Evolutionary conservation across 202 grass and related monocot species (phyloP).

Genomic region (Digitaria exilis): DNA sequence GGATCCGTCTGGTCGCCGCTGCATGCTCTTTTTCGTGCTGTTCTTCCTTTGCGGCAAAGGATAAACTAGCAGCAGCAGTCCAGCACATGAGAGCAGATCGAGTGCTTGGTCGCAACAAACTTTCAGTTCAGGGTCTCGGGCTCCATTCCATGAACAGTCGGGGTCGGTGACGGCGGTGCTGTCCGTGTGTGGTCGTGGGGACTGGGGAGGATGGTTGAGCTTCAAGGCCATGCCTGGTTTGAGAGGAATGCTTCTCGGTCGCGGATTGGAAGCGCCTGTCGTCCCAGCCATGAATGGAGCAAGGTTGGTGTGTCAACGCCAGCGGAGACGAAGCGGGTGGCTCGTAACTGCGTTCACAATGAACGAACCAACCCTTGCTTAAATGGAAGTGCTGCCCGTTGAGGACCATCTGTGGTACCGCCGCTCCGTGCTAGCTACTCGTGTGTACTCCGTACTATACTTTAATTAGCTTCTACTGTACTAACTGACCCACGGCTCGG

Average conservation of each 20-base stretch:
- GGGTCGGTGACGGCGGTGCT: not conserved
- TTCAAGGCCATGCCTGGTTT: not conserved
- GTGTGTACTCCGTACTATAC: not conserved
- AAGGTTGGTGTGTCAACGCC: not conserved
- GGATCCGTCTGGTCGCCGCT: not conserved
- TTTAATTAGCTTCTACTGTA: not conserved
- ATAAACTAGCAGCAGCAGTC: not conserved
- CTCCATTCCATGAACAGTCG: constrained; percentile 25
- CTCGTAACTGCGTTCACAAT: constrained; percentile 37
- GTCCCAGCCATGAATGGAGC: not conserved
- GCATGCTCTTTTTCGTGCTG: not conserved
- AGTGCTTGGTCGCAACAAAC: constrained; percentile 28
- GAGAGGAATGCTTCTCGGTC: not conserved
- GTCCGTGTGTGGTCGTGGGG: not conserved
- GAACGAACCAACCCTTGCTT: not conserved
- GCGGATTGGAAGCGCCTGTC: not conserved
- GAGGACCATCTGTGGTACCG: not conserved
- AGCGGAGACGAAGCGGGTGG: constrained; percentile 20
- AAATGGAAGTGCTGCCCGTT: not conserved
- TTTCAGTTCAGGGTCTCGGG: not conserved
- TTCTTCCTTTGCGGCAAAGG: constrained; percentile 46
- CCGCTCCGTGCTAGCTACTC: not conserved
- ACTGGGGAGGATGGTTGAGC: not conserved
- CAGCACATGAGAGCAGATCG: not conserved
- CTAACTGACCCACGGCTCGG: not conserved